These are phyloP conservation scores for Chytriomyces sp. DNA, from an alignment of 192 early-diverging fungal species.

Conservation along the genomic window DNA sequence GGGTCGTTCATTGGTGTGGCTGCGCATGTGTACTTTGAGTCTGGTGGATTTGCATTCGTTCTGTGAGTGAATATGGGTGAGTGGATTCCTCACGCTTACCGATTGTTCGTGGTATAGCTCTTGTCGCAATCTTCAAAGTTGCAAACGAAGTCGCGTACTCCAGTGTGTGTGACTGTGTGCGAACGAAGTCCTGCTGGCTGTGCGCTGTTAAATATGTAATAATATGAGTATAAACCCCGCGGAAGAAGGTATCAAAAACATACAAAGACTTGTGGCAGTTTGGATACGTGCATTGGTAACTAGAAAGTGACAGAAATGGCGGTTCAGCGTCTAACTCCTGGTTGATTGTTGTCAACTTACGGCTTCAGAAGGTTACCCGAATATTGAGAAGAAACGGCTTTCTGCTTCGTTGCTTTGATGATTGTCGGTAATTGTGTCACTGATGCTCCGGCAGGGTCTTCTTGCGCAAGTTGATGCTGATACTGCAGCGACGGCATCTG, in stretches of 20 bases:
- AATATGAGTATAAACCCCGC: too few species aligned
- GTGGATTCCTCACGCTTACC: too few species aligned
- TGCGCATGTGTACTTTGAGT: slow-evolving; percentile 3
- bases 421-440: background rate
- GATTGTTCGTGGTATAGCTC: background rate
- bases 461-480: background rate
- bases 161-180: background rate
- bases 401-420: background rate
- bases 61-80: background rate
- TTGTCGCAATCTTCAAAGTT: background rate
- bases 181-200: background rate
- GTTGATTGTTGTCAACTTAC: too few species aligned
- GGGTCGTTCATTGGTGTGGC: slow-evolving; percentile 6
- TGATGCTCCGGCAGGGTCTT: background rate
- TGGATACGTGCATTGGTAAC: slow-evolving; percentile 2
- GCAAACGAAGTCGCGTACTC: background rate
- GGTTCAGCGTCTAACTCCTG: too few species aligned
- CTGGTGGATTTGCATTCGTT: too few species aligned
- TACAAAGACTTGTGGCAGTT: background rate
- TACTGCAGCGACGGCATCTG: background rate
- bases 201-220: too few species aligned
- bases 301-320: too few species aligned
- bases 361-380: background rate
- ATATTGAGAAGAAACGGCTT: background rate
- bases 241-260: too few species aligned